phyloP scores from a whole-genome alignment of 176 grass and related monocot species.

The Oropetium thomaeum region DNA sequence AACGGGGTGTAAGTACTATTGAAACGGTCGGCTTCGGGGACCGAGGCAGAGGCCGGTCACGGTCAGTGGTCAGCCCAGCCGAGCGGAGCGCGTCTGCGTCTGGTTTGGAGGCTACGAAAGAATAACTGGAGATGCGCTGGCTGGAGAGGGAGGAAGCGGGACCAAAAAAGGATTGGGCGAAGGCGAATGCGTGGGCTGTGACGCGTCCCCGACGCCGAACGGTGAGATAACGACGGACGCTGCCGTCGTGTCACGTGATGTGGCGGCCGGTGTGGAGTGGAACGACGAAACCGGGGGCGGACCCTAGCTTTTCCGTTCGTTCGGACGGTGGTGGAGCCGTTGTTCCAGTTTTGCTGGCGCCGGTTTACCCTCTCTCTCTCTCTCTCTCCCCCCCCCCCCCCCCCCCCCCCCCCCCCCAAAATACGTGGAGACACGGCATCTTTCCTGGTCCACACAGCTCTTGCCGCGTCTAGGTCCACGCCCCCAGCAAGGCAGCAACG shows the following conservation, averaged over 20 bases:
- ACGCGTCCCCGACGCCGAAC: conserved; percentile 7
- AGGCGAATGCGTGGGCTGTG: conserved; percentile 25
- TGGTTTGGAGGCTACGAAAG: background rate
- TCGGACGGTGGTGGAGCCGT: background rate
- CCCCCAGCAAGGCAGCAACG: background rate
- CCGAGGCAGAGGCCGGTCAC: background rate
- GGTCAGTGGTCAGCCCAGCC: too few species aligned
- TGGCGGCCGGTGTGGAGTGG: background rate
- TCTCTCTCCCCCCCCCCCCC: too few species aligned
- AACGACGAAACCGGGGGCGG: conserved; percentile 8
- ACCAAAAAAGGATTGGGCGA: conserved; percentile 9
- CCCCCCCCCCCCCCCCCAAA: too few species aligned
- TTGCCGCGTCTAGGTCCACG: background rate
- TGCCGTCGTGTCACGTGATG: background rate
- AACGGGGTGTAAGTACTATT: too few species aligned
- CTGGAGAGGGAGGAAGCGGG: too few species aligned
- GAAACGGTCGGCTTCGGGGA: background rate
- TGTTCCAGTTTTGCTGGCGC: background rate
- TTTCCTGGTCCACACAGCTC: too few species aligned
- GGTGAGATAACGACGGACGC: background rate
- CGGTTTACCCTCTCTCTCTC: background rate
- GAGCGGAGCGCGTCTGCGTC: background rate
- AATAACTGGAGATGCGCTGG: background rate
- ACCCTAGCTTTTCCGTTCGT: background rate
- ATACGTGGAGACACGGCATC: background rate